Evolutionary conservation across 2,329 filamentous ascomycete species (phyloP).

Genomic region (Hymenoscyphus fructigenus): DNA sequence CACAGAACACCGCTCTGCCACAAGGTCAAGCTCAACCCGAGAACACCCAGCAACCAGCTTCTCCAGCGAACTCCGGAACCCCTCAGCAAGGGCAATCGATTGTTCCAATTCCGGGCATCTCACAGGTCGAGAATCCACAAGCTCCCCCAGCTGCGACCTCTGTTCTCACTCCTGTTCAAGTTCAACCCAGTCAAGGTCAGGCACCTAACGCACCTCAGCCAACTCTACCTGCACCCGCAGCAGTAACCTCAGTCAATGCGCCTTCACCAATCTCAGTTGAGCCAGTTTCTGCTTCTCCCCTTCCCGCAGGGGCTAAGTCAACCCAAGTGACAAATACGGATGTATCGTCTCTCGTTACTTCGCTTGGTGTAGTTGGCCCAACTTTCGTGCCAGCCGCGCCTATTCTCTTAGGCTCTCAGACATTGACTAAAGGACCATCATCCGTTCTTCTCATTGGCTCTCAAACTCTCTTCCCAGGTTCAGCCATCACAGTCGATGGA

Average conservation of each 20-base stretch:
- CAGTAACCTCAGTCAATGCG: neutral
- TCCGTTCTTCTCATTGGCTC: conserved; percentile 27
- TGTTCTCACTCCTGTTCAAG: neutral
- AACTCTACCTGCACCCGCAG: neutral
- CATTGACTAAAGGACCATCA: conserved; percentile 20
- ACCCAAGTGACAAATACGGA: neutral
- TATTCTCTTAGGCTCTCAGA: conserved; percentile 25
- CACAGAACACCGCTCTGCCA: neutral
- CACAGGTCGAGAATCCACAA: neutral
- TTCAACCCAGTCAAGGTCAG: neutral
- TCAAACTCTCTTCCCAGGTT: conserved; percentile 28
- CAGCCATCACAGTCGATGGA: conserved; percentile 27
- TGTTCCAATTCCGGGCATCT: neutral
- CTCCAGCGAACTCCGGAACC: neutral
- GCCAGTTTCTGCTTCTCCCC: neutral
- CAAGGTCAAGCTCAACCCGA: neutral
- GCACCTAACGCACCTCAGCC: neutral
- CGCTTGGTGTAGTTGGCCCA: conserved; percentile 9
- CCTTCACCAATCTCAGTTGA: conserved; percentile 1
- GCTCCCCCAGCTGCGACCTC: neutral
- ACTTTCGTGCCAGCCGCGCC: conserved; percentile 17
- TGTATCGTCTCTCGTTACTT: neutral
- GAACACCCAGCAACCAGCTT: neutral
- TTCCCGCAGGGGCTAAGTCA: neutral
- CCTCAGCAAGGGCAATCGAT: neutral